Percentiles rank a stretch among this genome's conserved stretches.
phyloP scores from a whole-genome alignment of 352 stramenopile species.

The Phytophthora palmivora region DNA sequence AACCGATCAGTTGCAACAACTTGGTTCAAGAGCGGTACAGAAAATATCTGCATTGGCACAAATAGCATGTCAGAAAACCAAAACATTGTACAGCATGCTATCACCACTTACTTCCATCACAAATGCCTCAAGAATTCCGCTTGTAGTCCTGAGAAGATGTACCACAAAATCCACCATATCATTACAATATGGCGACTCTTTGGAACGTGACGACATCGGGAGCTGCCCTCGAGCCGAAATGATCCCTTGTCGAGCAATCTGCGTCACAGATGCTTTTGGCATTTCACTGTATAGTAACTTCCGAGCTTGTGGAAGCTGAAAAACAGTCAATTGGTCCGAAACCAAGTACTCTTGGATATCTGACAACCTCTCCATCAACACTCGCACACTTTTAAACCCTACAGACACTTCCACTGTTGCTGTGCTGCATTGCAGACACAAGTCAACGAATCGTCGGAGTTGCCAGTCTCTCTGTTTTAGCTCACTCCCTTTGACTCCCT shows the following conservation, averaged over 20 bases:
- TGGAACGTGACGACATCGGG: conserved; percentile 22
- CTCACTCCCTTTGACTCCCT: conserved; percentile 24
- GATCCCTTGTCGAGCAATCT: conserved; percentile 35
- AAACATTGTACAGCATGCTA: background rate
- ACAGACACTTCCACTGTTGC: background rate
- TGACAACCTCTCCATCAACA: conserved; percentile 27
- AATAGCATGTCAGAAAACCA: background rate
- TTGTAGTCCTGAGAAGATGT: conserved; percentile 28
- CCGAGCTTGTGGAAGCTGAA: conserved; percentile 10
- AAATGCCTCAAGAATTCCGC: conserved; percentile 34
- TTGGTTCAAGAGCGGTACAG: conserved; percentile 52
- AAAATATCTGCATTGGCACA: conserved; percentile 48
- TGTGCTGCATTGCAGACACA: conserved; percentile 48
- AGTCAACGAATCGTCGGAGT: conserved; percentile 50
- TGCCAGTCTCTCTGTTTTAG: conserved; percentile 42
- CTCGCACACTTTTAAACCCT: conserved; percentile 23
- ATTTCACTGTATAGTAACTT: conserved; percentile 39
- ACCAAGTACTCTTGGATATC: conserved; percentile 49
- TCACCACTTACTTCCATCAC: conserved; percentile 35
- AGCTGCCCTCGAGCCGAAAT: conserved; percentile 28
- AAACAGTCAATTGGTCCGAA: conserved; percentile 23
- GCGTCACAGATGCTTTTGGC: conserved; percentile 31
- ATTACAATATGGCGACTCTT: conserved; percentile 34
- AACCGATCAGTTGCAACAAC: conserved; percentile 29
- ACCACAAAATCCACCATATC: conserved; percentile 36